A percentile compares a stretch with the other conserved stretches of the same genome.
Evolutionary conservation across 495 filamentous ascomycete species (phyloP).

Genomic region (Xylaria cubensis): DNA sequence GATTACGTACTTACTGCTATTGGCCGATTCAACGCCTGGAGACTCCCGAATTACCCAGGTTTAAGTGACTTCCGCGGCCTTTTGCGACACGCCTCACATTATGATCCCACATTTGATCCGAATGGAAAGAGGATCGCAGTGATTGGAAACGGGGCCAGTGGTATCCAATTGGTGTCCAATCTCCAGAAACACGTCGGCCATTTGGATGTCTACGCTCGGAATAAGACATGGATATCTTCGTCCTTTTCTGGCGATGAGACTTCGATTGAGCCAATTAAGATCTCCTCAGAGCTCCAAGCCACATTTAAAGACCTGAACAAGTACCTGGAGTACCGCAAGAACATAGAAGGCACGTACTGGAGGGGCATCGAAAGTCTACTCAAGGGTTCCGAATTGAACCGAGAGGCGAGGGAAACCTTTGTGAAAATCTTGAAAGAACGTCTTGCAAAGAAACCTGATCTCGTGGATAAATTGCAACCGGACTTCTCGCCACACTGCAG

Average conservation of each 20-base stretch:
- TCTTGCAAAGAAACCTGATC: slow-evolving; percentile 59
- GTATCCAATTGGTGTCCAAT: slow-evolving; percentile 65
- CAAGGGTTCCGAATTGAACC: slow-evolving; percentile 60
- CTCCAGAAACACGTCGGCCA: slow-evolving; percentile 59
- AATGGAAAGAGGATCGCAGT: slow-evolving; percentile 57
- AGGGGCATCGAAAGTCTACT: slow-evolving; percentile 62
- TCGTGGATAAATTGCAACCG: slow-evolving; percentile 63
- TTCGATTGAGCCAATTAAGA: slow-evolving; percentile 54
- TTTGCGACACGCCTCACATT: slow-evolving; percentile 58
- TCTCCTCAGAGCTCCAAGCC: slow-evolving; percentile 55
- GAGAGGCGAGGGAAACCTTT: slow-evolving; percentile 56
- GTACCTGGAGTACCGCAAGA: slow-evolving; percentile 53
- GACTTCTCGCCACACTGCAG: slow-evolving; percentile 73
- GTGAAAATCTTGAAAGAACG: slow-evolving; percentile 58
- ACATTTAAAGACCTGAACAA: slow-evolving; percentile 50
- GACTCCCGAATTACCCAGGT: slow-evolving; percentile 62
- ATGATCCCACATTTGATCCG: slow-evolving; percentile 59
- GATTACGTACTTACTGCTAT: slow-evolving; percentile 64
- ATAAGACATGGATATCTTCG: slow-evolving; percentile 72
- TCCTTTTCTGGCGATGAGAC: slow-evolving; percentile 51
- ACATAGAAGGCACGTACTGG: slow-evolving; percentile 64
- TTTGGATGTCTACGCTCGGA: slow-evolving; percentile 70
- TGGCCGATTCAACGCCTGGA: slow-evolving; percentile 63
- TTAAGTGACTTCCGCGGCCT: slow-evolving; percentile 62
- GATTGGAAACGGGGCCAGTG: slow-evolving; percentile 66